Percentiles rank a stretch among this genome's conserved stretches.
These are phyloP conservation scores for Fragilariopsis cylindrus DNA, from an alignment of 108 stramenopile genomes.

Conservation along the genomic window DNA sequence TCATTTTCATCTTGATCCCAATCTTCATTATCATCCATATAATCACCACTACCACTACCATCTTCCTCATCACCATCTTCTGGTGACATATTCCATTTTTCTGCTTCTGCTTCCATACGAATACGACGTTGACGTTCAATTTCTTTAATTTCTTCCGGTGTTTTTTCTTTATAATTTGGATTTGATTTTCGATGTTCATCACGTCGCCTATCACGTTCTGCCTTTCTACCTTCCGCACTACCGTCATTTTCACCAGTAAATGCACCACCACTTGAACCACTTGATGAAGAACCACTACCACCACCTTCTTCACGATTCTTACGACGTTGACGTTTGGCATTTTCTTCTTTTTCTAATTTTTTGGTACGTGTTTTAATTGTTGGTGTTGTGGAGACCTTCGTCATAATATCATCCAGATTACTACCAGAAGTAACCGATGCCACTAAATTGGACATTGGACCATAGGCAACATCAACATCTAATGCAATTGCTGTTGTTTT, in stretches of 20 bases:
- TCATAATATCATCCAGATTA: conserved; percentile 22
- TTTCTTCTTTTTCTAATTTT: conserved; percentile 76
- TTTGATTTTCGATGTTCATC: conserved; percentile 68
- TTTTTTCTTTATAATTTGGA: conserved; percentile 68
- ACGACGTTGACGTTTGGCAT: conserved; percentile 72
- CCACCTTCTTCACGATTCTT: conserved; percentile 39
- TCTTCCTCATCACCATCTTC: conserved; percentile 61
- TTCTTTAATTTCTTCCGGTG: conserved; percentile 85
- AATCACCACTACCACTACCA: conserved; percentile 30
- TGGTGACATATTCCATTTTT: conserved; percentile 80
- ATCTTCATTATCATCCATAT: conserved; percentile 38
- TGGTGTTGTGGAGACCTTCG: conserved; percentile 61
- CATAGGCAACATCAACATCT: conserved; percentile 51
- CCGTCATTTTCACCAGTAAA: conserved; percentile 66
- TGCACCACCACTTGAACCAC: conserved; percentile 5
- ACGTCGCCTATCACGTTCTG: conserved; percentile 81
- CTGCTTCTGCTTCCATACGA: conserved; percentile 82
- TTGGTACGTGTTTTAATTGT: conserved; percentile 83
- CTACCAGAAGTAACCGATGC: conserved; percentile 43
- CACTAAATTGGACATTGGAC: conserved; percentile 68
- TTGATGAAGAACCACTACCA: conserved; percentile 4
- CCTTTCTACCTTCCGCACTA: conserved; percentile 63
- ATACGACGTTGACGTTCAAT: conserved; percentile 76
- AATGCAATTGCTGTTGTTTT: conserved; percentile 68
- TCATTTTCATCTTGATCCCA: conserved; percentile 24